phyloP scores from a whole-genome alignment of 257 asterid species.

The Coffea eugenioides region DNA sequence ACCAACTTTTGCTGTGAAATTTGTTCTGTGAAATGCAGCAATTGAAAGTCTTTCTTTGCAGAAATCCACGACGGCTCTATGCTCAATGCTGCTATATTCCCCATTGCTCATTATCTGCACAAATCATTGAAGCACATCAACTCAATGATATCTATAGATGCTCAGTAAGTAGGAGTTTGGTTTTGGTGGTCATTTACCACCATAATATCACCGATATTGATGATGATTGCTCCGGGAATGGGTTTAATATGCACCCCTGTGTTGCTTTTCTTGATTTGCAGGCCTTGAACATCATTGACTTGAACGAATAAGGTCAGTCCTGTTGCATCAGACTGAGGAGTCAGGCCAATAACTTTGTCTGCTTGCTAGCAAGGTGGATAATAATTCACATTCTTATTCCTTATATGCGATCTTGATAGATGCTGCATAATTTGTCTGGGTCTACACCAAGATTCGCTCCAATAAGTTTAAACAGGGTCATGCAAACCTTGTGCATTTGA shows the following conservation, averaged over 20 bases:
- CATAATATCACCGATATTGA: constrained; percentile 35
- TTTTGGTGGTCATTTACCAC: constrained; percentile 14
- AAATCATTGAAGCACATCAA: too few species aligned
- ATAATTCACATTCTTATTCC: not conserved
- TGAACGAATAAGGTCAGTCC: constrained; percentile 34
- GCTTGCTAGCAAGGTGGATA: constrained; percentile 26
- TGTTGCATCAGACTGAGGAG: constrained; percentile 32
- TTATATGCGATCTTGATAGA: constrained; percentile 33
- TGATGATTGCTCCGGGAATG: constrained; percentile 26
- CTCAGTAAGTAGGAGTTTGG: too few species aligned
- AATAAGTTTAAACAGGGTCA: constrained; percentile 20
- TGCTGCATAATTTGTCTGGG: constrained; percentile 14
- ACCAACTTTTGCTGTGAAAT: too few species aligned
- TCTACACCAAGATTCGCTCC: constrained; percentile 36
- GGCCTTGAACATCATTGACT: constrained; percentile 32
- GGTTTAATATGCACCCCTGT: constrained; percentile 31
- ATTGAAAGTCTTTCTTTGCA: too few species aligned
- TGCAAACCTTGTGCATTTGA: constrained; percentile 23
- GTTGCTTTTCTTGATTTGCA: constrained; percentile 29
- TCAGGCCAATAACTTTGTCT: constrained; percentile 13
- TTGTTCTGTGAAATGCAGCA: too few species aligned
- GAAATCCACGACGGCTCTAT: too few species aligned
- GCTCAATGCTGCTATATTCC: too few species aligned
- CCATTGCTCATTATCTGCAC: too few species aligned
- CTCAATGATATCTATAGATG: too few species aligned